Percentiles rank a stretch among this genome's conserved stretches.
Evolutionary conservation across 208 protist genomes (phyloP).

Genomic region (Trypanosoma theileri): DNA sequence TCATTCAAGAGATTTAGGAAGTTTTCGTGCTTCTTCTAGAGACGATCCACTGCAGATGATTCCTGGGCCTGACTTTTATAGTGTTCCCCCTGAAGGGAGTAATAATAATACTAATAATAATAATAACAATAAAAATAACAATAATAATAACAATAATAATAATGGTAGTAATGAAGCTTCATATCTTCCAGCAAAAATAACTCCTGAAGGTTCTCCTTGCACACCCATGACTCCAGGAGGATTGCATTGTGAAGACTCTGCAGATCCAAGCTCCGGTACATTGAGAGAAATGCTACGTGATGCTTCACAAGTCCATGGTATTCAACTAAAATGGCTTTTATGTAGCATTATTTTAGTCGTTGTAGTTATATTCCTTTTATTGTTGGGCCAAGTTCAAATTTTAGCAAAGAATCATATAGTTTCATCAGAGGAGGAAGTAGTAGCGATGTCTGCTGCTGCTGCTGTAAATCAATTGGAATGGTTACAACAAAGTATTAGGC

Average conservation of each 20-base stretch:
- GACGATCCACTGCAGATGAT: not conserved
- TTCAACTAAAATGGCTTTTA: constrained; percentile 70
- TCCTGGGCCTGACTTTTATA: too few relatives aligned
- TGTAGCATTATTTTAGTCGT: constrained; percentile 57
- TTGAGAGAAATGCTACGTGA: constrained; percentile 60
- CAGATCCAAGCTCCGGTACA: not conserved
- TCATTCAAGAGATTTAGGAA: constrained; percentile 5
- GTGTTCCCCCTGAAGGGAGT: too few relatives aligned
- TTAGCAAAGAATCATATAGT: constrained; percentile 47
- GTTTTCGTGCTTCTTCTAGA: not conserved
- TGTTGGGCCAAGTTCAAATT: constrained; percentile 55
- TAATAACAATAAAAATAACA: too few relatives aligned
- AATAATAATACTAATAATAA: too few relatives aligned
- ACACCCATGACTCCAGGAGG: not conserved
- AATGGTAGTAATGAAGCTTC: not conserved
- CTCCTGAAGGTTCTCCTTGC: not conserved
- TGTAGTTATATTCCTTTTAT: constrained; percentile 52
- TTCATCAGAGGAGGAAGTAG: constrained; percentile 32
- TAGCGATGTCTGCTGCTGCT: constrained; percentile 33
- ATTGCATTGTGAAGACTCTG: not conserved
- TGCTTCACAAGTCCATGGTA: constrained; percentile 46
- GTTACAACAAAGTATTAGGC: constrained; percentile 29
- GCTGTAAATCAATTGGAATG: constrained; percentile 37
- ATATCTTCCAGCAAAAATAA: not conserved
- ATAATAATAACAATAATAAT: too few relatives aligned